phyloP scores from a whole-genome alignment of 2,329 filamentous ascomycete species.

The Madurella fahalii region DNA sequence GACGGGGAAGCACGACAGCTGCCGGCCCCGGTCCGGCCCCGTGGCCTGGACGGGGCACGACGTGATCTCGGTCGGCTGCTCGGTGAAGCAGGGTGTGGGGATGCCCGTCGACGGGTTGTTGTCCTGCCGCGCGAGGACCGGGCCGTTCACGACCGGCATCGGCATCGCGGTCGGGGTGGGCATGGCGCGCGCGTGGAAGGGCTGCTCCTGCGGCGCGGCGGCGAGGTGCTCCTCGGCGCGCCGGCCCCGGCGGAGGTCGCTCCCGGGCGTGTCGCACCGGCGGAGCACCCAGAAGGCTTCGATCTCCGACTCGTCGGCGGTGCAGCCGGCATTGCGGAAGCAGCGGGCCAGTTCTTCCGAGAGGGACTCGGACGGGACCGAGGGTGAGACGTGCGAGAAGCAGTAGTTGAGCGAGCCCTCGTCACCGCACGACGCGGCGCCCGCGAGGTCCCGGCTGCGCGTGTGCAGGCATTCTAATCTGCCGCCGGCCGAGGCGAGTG shows the following conservation, averaged over 20 bases:
- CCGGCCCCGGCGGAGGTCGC: slow-evolving; percentile 25
- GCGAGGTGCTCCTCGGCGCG: slow-evolving; percentile 5
- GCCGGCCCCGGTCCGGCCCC: slow-evolving; percentile 30
- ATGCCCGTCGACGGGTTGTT: slow-evolving; percentile 2
- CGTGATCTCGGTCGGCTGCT: slow-evolving; percentile 33
- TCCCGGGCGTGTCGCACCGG: slow-evolving; percentile 28
- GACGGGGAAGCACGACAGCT: slow-evolving; percentile 38
- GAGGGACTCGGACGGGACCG: slow-evolving; percentile 27
- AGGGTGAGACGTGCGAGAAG: slow-evolving; percentile 30
- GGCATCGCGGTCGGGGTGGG: background rate
- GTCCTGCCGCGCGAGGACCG: slow-evolving; percentile 14
- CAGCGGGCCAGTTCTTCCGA: slow-evolving; percentile 36
- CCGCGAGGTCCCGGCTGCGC: slow-evolving; percentile 38
- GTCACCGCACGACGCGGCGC: slow-evolving; percentile 42
- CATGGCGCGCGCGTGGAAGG: slow-evolving; percentile 3
- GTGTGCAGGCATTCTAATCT: slow-evolving; percentile 38
- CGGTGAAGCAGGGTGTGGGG: slow-evolving; percentile 31
- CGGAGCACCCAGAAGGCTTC: slow-evolving; percentile 33
- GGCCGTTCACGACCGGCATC: background rate
- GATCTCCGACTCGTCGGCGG: slow-evolving; percentile 31
- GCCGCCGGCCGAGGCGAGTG: slow-evolving; percentile 30
- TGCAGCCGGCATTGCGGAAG: slow-evolving; percentile 36
- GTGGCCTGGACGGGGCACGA: slow-evolving; percentile 39
- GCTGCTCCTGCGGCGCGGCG: slow-evolving; percentile 1
- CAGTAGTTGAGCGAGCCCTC: slow-evolving; percentile 40